Base-by-base conservation (phyloP, 1,139 yeast species). In the Spencermartinsiella ligniputridi region DNA sequence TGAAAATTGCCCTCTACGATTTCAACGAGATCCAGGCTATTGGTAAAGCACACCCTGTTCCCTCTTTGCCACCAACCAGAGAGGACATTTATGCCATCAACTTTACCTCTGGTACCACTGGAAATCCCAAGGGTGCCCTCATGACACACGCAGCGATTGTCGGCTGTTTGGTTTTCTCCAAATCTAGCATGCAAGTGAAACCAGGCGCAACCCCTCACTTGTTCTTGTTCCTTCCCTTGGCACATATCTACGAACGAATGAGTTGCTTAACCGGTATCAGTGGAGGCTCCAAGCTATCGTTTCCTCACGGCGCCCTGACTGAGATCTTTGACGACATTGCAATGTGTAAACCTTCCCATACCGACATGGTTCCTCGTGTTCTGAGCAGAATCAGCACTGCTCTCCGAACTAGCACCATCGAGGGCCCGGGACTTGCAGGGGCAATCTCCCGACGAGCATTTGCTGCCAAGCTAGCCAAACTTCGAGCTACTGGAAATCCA, bases 71-170 rank as follows among this genome's bases (percentile, higher is more conserved):
- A 5, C 85, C 89, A 13, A 62, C 57, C 0, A 75, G 81, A 1
- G 74, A 78, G 4, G 73, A 81, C 30, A 51, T 73, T 15, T 77
- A 79, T 53, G 81, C 90, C 40, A 79, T 85, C 50, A 79, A 84
- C 36, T 85, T 83, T 64, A 85, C 95, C 12, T 81, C 89, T 5
- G 90, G 90, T 27, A 81, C 90, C 19, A 82, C 90, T 3, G 89
- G 89, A 15, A 62, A 70, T 45, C 90, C 90, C 15, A 83, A 83
- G 62, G 90, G 90, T 39, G 90, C 81, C n/a, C 75, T 77, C 27
- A 66, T 83, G 52, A 69, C 77, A 5, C 87, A 83, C 46, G 62
- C 63, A 35, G 71, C 69, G 52, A 74, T 79, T 1, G 69, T 75
- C n/a, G 71, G 84, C 11, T 79, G 78, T 8, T 55, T 74, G 43